phyloP scores from a whole-genome alignment of 495 filamentous ascomycete species.

The Aspergillus egyptiacus region DNA sequence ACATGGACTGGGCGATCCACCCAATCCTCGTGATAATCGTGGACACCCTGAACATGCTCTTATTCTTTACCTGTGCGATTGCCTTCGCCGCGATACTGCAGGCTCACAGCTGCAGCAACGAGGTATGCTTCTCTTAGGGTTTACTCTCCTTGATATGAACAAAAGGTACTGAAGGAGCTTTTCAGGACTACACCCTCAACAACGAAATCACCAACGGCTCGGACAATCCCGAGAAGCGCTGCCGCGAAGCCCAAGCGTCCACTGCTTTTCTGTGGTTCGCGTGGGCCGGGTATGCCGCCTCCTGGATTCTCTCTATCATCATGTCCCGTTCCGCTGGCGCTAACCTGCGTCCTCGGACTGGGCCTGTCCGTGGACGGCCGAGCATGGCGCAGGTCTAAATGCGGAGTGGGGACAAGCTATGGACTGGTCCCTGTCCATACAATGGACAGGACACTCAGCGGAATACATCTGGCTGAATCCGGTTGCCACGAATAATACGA shows the following conservation, averaged over 20 bases:
- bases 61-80: conserved; percentile 61
- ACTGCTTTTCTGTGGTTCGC: conserved; percentile 69
- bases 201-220: conserved; percentile 61
- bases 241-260: conserved; percentile 62
- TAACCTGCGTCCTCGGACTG: conserved; percentile 37
- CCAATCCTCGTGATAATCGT: conserved; percentile 51
- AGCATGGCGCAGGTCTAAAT: conserved; percentile 62
- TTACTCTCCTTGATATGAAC: not conserved
- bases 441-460: not conserved
- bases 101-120: conserved; percentile 56
- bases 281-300: conserved; percentile 54
- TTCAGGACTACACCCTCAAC: conserved; percentile 48
- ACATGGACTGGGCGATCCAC: conserved; percentile 41
- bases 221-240: conserved; percentile 48
- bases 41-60: conserved; percentile 56
- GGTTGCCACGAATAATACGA: no score
- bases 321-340: conserved; percentile 29
- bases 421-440: not conserved
- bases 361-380: conserved; percentile 40
- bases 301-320: conserved; percentile 47
- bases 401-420: not conserved
- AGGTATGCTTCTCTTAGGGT: conserved; percentile 42
- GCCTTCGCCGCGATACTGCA: conserved; percentile 57
- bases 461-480: not conserved
- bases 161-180: not conserved